phyloP scores from a whole-genome alignment of 139 green algal species.

The Eudorina sp. region DNA sequence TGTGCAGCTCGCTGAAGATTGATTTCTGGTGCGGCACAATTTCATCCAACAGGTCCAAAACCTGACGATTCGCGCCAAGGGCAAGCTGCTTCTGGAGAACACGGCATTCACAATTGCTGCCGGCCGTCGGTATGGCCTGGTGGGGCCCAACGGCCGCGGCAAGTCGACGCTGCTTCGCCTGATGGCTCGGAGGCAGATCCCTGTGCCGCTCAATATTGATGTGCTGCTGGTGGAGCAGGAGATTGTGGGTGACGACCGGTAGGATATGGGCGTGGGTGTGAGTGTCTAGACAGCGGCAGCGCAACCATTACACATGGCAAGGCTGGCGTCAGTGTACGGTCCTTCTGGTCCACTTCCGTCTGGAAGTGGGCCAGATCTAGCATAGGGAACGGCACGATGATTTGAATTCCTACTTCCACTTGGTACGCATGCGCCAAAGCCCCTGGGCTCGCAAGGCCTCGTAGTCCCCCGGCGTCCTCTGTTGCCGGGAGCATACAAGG shows the following conservation, averaged over 20 bases:
- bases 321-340: no score
- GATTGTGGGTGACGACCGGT: conserved; percentile 86
- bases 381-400: no score
- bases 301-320: no score
- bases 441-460: conserved; percentile 8
- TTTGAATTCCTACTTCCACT: no score
- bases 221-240: conserved; percentile 99
- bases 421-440: no score
- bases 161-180: conserved; percentile 99
- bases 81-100: conserved; percentile 97
- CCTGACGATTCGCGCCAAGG: conserved; percentile 96
- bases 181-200: conserved; percentile 92
- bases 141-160: conserved; percentile 80
- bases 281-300: no score
- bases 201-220: conserved; percentile 96
- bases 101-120: conserved; percentile 92
- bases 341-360: no score
- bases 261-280: background rate
- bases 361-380: no score
- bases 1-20: no score
- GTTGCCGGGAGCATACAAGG: conserved; percentile 37
- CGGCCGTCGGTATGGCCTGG: conserved; percentile 80
- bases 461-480: background rate
- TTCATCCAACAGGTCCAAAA: conserved; percentile 88
- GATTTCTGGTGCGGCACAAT: no score